Evolutionary conservation across 1,284 basidiomycete species (phyloP), one percentile per base, ranked within the genome.

Genomic region (Rhodotorula sp.): DNA sequence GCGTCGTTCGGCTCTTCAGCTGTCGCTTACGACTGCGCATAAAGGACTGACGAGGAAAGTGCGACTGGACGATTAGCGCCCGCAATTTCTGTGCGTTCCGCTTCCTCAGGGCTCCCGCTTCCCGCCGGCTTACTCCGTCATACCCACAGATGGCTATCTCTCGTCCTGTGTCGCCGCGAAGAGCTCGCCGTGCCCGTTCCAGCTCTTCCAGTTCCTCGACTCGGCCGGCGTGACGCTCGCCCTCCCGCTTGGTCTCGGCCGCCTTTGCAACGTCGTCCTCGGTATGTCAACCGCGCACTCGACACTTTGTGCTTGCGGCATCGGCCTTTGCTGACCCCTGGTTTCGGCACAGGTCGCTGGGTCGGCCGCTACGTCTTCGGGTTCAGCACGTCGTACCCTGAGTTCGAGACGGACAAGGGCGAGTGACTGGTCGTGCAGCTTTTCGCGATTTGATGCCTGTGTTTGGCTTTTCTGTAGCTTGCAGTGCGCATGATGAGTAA

Each of bases 131-230:
- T 21, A 7, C 8, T 34, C 21, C n/a, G 0, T 12, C 21, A 4
- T 9, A 2, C 19, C 41, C 42, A 12, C 56, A 57, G 56, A 44
- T 21, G 56, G 56, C 56, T 57, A 57, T 42, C 56, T 57, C 56
- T 57, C 56, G 8, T 57, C 56, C 19, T 57, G 56, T 21, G 56
- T 57, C 56, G 56, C 21, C 12, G 56, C 56, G 1, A 17, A 27
- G 3, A 21, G 19, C 21, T 41, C 34, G 12, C 56, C 56, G 23
- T 57, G 42, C 8, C 42, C 56, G 10, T 57, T 57, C 56, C 56
- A 57, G 34, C 7, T 57, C 56, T 57, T 57, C 42, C 56, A 23
- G 42, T 44, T 57, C 56, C 56, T 57, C 56, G 56, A 57, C 42
- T 57, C 56, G 21, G 56, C 56, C 9, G 44, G 44, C 42, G 42